Percentiles rank a stretch among this genome's conserved stretches.
Evolutionary conservation across 345 rosid species (phyloP).

Genomic region (Citrus cavaleriei): DNA sequence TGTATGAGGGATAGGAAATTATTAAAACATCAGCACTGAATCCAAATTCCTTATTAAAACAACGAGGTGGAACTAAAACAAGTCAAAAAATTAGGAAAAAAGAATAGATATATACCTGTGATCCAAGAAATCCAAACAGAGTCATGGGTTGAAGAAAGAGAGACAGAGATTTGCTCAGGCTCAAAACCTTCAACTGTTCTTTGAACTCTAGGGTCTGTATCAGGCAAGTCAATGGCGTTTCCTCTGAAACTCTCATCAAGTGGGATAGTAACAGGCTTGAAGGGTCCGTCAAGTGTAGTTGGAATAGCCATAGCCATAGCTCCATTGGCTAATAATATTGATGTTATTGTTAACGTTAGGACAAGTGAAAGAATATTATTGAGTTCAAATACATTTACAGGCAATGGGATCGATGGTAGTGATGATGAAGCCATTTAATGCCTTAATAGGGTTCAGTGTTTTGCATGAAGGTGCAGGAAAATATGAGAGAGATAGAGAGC

Average conservation of each 20-base stretch:
- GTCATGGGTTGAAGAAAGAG: constrained; percentile 59
- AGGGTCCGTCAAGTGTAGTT: constrained; percentile 75
- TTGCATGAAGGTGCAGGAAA: neutral
- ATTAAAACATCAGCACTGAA: too few species aligned
- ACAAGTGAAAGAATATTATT: neutral
- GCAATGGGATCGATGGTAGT: neutral
- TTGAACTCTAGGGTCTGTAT: constrained; percentile 53
- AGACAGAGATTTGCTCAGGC: constrained; percentile 78
- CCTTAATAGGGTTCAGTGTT: neutral
- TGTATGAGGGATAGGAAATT: too few species aligned
- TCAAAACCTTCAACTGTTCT: constrained; percentile 33
- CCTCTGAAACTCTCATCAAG: constrained; percentile 60
- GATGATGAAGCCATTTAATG: neutral
- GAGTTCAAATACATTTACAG: too few species aligned
- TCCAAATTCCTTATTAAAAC: too few species aligned
- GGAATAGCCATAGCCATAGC: constrained; percentile 10
- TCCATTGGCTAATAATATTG: constrained; percentile 4
- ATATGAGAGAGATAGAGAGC: neutral
- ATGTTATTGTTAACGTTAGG: neutral
- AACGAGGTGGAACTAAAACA: neutral
- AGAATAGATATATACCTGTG: constrained; percentile 42
- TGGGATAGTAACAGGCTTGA: constrained; percentile 61
- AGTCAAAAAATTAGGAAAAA: neutral
- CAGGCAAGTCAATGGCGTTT: constrained; percentile 71
- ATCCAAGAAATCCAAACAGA: constrained; percentile 91